These are phyloP conservation scores for Trichoderma brevicompactum DNA, from an alignment of 2,329 filamentous ascomycete genomes.

Conservation along the genomic window DNA sequence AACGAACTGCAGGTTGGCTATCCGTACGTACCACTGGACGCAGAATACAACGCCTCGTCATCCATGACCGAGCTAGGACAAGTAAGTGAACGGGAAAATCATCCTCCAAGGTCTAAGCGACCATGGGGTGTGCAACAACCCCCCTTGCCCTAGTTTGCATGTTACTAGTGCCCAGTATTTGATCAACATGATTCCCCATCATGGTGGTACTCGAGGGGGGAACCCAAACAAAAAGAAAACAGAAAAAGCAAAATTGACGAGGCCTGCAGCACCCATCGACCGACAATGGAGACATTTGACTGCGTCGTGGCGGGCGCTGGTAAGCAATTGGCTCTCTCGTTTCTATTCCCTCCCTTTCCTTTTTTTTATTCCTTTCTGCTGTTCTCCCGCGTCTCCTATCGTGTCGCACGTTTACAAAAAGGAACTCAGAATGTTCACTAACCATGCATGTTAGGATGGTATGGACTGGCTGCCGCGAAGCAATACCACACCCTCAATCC, in stretches of 20 bases:
- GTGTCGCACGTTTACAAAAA: neutral
- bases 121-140: neutral
- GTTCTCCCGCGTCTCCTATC: neutral
- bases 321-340: conserved; percentile 41
- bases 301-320: conserved; percentile 59
- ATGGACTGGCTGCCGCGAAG: conserved; percentile 65
- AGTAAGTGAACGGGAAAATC: conserved; percentile 1
- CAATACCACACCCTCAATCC: conserved; percentile 64
- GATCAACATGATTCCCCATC: conserved; percentile 16
- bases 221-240: conserved; percentile 14
- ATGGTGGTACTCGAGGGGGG: neutral
- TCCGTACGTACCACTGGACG: neutral
- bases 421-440: neutral
- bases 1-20: conserved; percentile 12
- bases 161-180: conserved; percentile 19
- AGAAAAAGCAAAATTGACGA: neutral
- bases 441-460: conserved; percentile 38
- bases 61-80: neutral
- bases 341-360: neutral
- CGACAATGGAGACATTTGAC: conserved; percentile 50
- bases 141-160: neutral
- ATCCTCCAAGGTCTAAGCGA: neutral
- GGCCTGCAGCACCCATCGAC: conserved; percentile 6
- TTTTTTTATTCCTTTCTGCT: neutral
- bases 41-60: neutral